Evolutionary conservation across 805 yeast species (phyloP), one percentile per base, ranked within the genome.

Genomic region (Candida sonorensis): DNA sequence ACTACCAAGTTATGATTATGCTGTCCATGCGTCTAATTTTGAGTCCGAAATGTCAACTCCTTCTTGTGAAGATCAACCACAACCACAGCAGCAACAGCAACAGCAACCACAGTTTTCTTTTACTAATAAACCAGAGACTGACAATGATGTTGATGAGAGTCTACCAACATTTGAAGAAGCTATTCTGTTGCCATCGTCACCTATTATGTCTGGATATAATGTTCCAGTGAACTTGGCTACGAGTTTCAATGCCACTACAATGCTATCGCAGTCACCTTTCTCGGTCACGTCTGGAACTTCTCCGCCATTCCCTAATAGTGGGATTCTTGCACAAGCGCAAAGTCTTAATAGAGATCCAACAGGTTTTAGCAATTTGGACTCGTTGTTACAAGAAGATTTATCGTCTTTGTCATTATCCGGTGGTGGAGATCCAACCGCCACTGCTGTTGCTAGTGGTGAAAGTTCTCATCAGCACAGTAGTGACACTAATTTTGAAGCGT

Each of bases 91-190:
- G n/a, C n/a, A n/a, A n/a, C 12, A 7, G 11, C 5, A 5, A 8
- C 23, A 21, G 11, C 23, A 21, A 10, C 23, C 26, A 12, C 14
- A n/a, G 14, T 19, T 19, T 12, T 16, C 15, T 17, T 16, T 17
- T 17, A 18, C 22, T 8, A 16, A 17, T 10, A 25, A 12, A 5
- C 12, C 33, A 8, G 35, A 33, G 16, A 37, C 34, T 20, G 29
- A 29, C 4, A 33, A 32, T 22, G 31, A 22, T 18, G 37, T 37
- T 17, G 50, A 46, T 21, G 45, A 40, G 6, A 39, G 36, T 13
- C 60, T 75, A 17, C 87, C 87, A 0, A 62, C 79, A 0, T 79
- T 79, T 52, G 82, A 78, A 46, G 79, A 79, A 44, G 86, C 84
- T 0, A 62, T 61, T n/a, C 52, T 67, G 9, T 54, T 46, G 10